Percentiles rank a stretch among this genome's conserved stretches.
Conservation (phyloP, 495 filamentous ascomycete species). For the Cenococcum geophilum region DNA sequence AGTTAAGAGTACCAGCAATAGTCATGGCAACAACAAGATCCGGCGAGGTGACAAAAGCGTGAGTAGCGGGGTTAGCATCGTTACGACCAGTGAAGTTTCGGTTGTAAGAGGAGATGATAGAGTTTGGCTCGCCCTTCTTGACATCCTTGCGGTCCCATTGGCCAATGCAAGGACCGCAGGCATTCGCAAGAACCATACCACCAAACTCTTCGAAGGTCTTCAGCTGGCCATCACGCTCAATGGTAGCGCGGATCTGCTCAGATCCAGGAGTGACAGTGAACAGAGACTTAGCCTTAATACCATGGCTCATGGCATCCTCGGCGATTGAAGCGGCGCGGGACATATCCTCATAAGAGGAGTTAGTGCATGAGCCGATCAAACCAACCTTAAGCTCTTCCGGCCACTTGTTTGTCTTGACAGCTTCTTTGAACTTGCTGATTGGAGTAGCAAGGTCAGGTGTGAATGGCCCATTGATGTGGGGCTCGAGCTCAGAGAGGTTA, state of each 20-base stretch:
- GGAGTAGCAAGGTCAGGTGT: slow-evolving; percentile 98
- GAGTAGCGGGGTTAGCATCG: slow-evolving; percentile 97
- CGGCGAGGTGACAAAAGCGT: slow-evolving; percentile 97
- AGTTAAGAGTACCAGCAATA: slow-evolving; percentile 83
- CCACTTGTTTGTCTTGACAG: slow-evolving; percentile 91
- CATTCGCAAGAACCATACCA: slow-evolving; percentile 92
- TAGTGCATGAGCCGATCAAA: slow-evolving; percentile 96
- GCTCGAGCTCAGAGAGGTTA: slow-evolving; percentile 90
- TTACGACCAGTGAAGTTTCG: slow-evolving; percentile 99
- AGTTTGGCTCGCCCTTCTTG: slow-evolving; percentile 95
- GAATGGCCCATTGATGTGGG: slow-evolving; percentile 98
- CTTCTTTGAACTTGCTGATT: slow-evolving; percentile 93
- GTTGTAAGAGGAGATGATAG: slow-evolving; percentile 94
- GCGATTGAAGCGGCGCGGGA: slow-evolving; percentile 91
- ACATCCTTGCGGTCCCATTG: slow-evolving; percentile 96
- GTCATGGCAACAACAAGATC: slow-evolving; percentile 92
- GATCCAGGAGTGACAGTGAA: slow-evolving; percentile 96
- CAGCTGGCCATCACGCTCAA: slow-evolving; percentile 90
- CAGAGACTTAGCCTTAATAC: slow-evolving; percentile 84
- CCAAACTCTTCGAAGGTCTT: slow-evolving; percentile 96
- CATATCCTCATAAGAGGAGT: slow-evolving; percentile 99
- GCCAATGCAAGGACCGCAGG: slow-evolving; percentile 74
- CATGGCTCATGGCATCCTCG: slow-evolving; percentile 87
- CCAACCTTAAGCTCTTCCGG: slow-evolving; percentile 97
- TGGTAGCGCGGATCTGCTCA: slow-evolving; percentile 96